phyloP scores from a whole-genome alignment of 495 filamentous ascomycete species.

The Rusavskia elegans region DNA sequence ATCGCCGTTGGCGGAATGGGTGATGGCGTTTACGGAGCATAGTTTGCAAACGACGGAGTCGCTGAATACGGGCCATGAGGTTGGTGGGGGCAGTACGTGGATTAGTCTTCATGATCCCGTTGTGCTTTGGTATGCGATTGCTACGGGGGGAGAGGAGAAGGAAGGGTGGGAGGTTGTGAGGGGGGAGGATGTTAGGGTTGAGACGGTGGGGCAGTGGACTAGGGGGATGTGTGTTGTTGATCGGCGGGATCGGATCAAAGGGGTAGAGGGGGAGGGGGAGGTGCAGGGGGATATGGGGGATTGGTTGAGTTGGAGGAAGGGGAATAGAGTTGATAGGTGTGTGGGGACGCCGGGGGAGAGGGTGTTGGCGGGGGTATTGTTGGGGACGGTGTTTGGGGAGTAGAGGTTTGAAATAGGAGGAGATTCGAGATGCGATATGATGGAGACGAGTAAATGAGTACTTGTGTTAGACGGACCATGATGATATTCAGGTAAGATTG shows the following conservation, averaged over 20 bases:
- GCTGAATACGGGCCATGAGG: slow-evolving; percentile 31
- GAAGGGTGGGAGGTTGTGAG: slow-evolving; percentile 27
- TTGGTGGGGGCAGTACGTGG: slow-evolving; percentile 33
- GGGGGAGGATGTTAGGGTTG: slow-evolving; percentile 64
- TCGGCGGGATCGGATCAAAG: slow-evolving; percentile 39
- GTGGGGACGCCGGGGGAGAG: slow-evolving; percentile 29
- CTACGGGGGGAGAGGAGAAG: slow-evolving; percentile 21
- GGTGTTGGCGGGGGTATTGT: slow-evolving; percentile 25
- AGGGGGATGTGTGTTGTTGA: slow-evolving; percentile 81
- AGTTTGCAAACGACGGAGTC: slow-evolving; percentile 60
- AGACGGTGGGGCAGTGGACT: slow-evolving; percentile 87
- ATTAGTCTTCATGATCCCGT: slow-evolving; percentile 80
- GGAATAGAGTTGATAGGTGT: slow-evolving; percentile 66
- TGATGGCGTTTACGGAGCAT: slow-evolving; percentile 54
- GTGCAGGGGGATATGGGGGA: slow-evolving; percentile 47
- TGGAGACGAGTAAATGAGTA: too few relatives aligned
- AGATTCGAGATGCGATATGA: too few relatives aligned
- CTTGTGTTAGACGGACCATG: too few relatives aligned
- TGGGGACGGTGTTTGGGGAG: slow-evolving; percentile 27
- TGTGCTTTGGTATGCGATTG: slow-evolving; percentile 73
- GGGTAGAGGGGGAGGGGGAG: slow-evolving; percentile 32
- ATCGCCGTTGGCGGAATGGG: slow-evolving; percentile 76
- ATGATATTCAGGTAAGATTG: too few relatives aligned
- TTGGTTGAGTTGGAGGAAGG: slow-evolving; percentile 54
- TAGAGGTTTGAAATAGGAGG: too few relatives aligned